Conservation (phyloP, 768 basidiomycete species). For the Lactarius deliciosus region DNA sequence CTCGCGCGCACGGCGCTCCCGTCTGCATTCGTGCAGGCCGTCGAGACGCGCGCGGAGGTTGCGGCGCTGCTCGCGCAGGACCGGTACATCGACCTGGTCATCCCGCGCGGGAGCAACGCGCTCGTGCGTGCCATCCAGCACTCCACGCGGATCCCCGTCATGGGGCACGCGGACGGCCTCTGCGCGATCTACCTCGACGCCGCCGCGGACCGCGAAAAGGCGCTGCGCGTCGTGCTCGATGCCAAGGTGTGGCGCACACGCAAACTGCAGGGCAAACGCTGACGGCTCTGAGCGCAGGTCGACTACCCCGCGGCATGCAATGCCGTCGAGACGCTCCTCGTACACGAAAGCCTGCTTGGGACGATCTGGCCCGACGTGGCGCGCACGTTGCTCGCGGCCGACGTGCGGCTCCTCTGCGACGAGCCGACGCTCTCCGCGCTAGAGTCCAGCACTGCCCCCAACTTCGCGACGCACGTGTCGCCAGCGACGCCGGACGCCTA, state of each 20-base stretch:
- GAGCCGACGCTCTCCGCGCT: conserved; percentile 58
- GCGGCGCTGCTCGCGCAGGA: conserved; percentile 84
- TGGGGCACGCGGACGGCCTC: conserved; percentile 98
- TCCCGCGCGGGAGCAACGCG: conserved; percentile 91
- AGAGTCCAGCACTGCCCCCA: conserved; percentile 36
- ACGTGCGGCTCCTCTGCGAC: conserved; percentile 83
- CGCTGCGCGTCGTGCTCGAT: conserved; percentile 79
- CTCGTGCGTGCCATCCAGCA: conserved; percentile 89
- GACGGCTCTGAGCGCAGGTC: conserved; percentile 47
- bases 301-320: conserved; percentile 98
- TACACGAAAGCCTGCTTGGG: conserved; percentile 70
- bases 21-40: conserved; percentile 80
- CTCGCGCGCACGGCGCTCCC: conserved; percentile 73
- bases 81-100: conserved; percentile 93
- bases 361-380: conserved; percentile 85
- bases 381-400: conserved; percentile 59
- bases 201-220: conserved; percentile 74
- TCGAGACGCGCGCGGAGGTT: conserved; percentile 90
- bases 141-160: conserved; percentile 89
- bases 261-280: background rate
- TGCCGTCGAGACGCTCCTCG: conserved; percentile 81
- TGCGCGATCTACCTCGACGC: conserved; percentile 91
- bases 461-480: conserved; percentile 48
- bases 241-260: conserved; percentile 64
- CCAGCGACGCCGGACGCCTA: conserved; percentile 65